Evolutionary conservation across 192 early-diverging fungal species (phyloP), one percentile per base, ranked within the genome.

Genomic region (Allomyces javanicus): DNA sequence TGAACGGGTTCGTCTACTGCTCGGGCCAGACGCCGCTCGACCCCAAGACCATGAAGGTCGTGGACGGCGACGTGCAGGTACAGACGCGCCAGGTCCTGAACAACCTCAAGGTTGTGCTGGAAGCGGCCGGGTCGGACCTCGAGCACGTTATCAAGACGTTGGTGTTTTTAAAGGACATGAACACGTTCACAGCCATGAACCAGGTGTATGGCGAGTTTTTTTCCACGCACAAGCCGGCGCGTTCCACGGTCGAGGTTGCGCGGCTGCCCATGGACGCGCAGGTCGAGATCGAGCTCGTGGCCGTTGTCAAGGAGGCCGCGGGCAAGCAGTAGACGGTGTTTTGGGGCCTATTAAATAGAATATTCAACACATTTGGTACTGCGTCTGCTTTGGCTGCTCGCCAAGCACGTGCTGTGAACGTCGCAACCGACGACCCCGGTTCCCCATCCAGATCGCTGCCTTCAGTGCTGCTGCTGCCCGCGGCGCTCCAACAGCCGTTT

Each of bases 131-230:
- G 65, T 85, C 89, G 66, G 75, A 74, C 9, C 81, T 96, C 40
- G 80, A 88, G 58, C 83, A 89, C 67, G 88, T 96, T n/a, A 85
- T 96, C 74, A 98, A 98, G 81, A 94, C 93, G 23, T 94, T 93
- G 17, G 93, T 95, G 61, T 98, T 96, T 73, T 70, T 98, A 44
- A 89, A 91, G 76, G 83, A 84, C 71, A 89, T 89, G 82, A 89
- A 89, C 73, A 88, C 94, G 75, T 97, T 95, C 81, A 82, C 70
- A 12, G 76, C 74, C 23, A 90, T 98, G 83, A 98, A 98, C 75
- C 86, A 90, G 70, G 78, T 89, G 58, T 98, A 98, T 66, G 83
- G 73, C 45, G 78, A 58, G 80, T 78, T 69, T 63, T 85, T 90
- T 74, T 76, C 76, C 62, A 75, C 72, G 2, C 78, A 76, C 64